Conservation (phyloP, 148 eudicot genomes). For the Cornus controversa region DNA sequence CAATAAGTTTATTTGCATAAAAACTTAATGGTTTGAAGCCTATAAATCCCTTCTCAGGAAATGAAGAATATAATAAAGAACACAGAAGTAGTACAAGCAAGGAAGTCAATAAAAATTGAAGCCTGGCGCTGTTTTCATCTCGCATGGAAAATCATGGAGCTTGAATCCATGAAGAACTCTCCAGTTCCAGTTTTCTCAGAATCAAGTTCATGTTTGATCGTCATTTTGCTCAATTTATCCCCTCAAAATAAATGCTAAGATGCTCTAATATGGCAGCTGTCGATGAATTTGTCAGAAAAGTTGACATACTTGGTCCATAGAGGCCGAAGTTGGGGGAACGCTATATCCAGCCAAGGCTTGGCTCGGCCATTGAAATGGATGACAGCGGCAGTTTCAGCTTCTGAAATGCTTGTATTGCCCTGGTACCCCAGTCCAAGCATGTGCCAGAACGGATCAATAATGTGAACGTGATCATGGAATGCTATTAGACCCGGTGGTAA, state of each 20-base stretch:
- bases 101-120: slow-evolving; percentile 24
- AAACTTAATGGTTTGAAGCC: not conserved
- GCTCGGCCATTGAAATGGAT: slow-evolving; percentile 90
- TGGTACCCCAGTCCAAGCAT: slow-evolving; percentile 96
- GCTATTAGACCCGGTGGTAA: slow-evolving; percentile 95
- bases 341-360: slow-evolving; percentile 95
- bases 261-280: slow-evolving; percentile 66
- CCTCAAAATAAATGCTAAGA: slow-evolving; percentile 23
- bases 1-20: slow-evolving; percentile 8
- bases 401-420: slow-evolving; percentile 61
- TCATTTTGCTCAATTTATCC: not conserved
- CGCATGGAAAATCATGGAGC: not conserved
- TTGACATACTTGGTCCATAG: slow-evolving; percentile 77
- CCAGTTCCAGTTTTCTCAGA: not conserved
- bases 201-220: not conserved
- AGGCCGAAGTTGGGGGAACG: slow-evolving; percentile 72
- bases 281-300: slow-evolving; percentile 71
- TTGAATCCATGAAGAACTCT: slow-evolving; percentile 18
- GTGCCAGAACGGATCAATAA: slow-evolving; percentile 84
- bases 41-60: not conserved
- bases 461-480: slow-evolving; percentile 75
- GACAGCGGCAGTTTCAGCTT: slow-evolving; percentile 79
- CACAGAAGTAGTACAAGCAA: slow-evolving; percentile 14
- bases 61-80: not conserved
- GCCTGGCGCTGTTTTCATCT: slow-evolving; percentile 21